Evolutionary conservation across 2,329 filamentous ascomycete genomes (phyloP).

Genomic region (Alternaria brassicae): DNA sequence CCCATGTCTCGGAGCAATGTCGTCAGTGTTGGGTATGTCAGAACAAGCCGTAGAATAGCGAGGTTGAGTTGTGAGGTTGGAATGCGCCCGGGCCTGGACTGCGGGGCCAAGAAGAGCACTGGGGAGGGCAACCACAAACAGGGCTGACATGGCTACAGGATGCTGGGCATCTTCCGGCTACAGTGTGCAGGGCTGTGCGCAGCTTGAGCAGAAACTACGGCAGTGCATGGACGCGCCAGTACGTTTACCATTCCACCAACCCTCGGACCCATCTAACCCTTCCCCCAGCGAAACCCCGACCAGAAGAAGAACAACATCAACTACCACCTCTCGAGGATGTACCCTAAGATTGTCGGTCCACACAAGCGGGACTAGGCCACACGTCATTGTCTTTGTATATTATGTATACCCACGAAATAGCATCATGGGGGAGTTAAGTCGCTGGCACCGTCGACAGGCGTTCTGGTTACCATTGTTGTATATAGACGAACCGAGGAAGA

Average conservation of each 20-base stretch:
- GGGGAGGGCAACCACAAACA: constrained; percentile 3
- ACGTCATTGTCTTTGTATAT: constrained; percentile 30
- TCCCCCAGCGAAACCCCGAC: constrained; percentile 60
- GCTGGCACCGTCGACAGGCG: constrained; percentile 28
- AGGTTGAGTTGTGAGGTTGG: not conserved
- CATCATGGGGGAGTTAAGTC: constrained; percentile 30
- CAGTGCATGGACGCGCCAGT: constrained; percentile 82
- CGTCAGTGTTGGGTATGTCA: constrained; percentile 67
- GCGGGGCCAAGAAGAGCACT: not conserved
- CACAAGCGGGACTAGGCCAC: constrained; percentile 66
- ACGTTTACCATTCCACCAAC: constrained; percentile 45
- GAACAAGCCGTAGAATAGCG: not conserved
- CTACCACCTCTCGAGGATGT: constrained; percentile 83
- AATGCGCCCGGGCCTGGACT: not conserved
- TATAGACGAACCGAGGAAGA: constrained; percentile 17
- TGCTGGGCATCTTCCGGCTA: constrained; percentile 85
- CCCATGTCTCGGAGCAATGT: constrained; percentile 72
- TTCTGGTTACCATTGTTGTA: constrained; percentile 26
- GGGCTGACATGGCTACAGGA: constrained; percentile 58
- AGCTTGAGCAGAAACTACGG: constrained; percentile 66
- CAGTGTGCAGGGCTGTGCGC: constrained; percentile 66
- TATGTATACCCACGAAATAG: constrained; percentile 32
- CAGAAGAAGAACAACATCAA: constrained; percentile 83
- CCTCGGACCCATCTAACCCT: constrained; percentile 12
- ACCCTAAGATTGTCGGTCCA: constrained; percentile 74